phyloP scores from a whole-genome alignment of 108 stramenopile species.

The Asterionellopsis glacialis region DNA sequence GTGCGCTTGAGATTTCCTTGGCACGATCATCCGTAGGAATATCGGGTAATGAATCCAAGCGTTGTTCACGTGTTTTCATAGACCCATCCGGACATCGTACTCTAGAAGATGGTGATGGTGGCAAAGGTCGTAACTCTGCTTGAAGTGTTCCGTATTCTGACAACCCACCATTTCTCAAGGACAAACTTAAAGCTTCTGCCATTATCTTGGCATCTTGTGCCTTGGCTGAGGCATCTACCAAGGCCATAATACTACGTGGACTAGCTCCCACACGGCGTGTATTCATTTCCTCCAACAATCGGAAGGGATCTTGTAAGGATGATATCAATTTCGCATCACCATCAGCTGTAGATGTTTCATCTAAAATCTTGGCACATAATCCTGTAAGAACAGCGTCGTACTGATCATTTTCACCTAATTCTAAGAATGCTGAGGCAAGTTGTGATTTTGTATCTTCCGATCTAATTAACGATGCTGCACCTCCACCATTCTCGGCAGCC shows the following conservation, averaged over 20 bases:
- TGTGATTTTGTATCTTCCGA: constrained; percentile 17
- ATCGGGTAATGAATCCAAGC: constrained; percentile 41
- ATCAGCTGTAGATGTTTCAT: constrained; percentile 14
- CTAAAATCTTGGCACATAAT: constrained; percentile 77
- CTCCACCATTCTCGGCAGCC: no score
- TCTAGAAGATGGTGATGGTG: constrained; percentile 19
- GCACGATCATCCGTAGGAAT: constrained; percentile 82
- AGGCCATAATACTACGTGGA: constrained; percentile 61
- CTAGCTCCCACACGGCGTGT: constrained; percentile 48
- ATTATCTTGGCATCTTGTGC: constrained; percentile 67
- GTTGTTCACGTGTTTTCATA: constrained; percentile 42
- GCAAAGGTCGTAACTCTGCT: constrained; percentile 45
- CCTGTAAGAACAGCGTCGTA: constrained; percentile 87
- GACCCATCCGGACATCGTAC: constrained; percentile 37
- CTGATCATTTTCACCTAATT: constrained; percentile 64
- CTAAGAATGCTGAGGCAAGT: constrained; percentile 65
- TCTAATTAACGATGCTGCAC: no score
- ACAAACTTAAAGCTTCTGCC: constrained; percentile 51
- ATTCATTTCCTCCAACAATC: constrained; percentile 82
- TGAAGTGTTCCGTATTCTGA: constrained; percentile 58
- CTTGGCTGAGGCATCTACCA: constrained; percentile 74
- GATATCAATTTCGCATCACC: constrained; percentile 9
- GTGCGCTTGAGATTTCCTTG: constrained; percentile 68
- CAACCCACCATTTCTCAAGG: constrained; percentile 48
- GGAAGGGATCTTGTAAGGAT: constrained; percentile 62